These are phyloP conservation scores for Termitomyces sp. DNA, from an alignment of 768 basidiomycete genomes.

Conservation along the genomic window DNA sequence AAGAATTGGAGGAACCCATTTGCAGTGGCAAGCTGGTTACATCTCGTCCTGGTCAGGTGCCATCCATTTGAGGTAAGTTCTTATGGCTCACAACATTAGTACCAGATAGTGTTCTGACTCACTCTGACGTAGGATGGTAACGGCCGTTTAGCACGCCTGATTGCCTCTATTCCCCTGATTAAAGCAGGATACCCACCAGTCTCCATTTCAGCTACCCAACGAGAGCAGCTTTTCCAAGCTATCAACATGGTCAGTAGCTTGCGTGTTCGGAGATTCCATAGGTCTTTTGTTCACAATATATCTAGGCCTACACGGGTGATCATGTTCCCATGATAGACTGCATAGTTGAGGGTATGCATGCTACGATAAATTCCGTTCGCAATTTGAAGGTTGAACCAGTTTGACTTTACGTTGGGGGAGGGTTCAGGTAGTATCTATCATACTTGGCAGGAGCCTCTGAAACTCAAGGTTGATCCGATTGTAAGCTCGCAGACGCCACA, in stretches of 20 bases:
- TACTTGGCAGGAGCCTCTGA: too few species aligned
- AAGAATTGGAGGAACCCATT: constrained; percentile 24
- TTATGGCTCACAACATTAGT: not conserved
- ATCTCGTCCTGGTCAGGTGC: constrained; percentile 21
- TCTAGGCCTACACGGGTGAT: not conserved
- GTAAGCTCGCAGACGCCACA: not conserved
- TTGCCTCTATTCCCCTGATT: constrained; percentile 27
- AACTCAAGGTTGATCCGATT: not conserved
- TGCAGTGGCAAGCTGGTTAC: constrained; percentile 26
- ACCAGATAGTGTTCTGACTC: not conserved
- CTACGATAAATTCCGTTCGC: not conserved
- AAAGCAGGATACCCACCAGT: constrained; percentile 25
- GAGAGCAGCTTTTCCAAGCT: constrained; percentile 19
- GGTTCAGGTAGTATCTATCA: not conserved
- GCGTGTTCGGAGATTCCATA: not conserved
- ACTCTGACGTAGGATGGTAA: constrained; percentile 23
- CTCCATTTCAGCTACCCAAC: constrained; percentile 18
- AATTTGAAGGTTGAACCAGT: not conserved
- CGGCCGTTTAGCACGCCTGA: constrained; percentile 23
- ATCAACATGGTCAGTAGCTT: constrained; percentile 16
- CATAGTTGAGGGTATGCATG: not conserved
- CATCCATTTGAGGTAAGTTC: constrained; percentile 25
- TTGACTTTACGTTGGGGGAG: not conserved
- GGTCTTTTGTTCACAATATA: not conserved
- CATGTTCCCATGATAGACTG: not conserved